phyloP scores from a whole-genome alignment of 306 rosid genomes.

The Quercus ilex region DNA sequence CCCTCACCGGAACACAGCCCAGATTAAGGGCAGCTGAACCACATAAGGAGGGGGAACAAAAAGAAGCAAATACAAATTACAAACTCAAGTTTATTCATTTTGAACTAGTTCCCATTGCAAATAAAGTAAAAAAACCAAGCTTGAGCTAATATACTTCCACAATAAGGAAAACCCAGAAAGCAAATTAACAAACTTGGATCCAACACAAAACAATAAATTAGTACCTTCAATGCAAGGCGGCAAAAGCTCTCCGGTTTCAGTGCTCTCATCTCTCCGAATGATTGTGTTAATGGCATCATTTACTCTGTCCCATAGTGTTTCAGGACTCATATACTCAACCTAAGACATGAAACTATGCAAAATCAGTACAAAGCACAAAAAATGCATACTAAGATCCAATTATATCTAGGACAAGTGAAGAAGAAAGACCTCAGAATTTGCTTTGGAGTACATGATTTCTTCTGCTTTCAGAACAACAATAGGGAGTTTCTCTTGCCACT shows the following conservation, averaged over 20 bases:
- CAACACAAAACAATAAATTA: slow-evolving; percentile 11
- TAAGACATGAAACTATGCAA: slow-evolving; percentile 40
- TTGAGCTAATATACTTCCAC: slow-evolving; percentile 22
- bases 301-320: slow-evolving; percentile 87
- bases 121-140: background rate
- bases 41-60: slow-evolving; percentile 18
- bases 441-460: slow-evolving; percentile 98
- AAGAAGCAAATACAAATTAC: slow-evolving; percentile 30
- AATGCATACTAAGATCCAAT: slow-evolving; percentile 32
- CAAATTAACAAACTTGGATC: slow-evolving; percentile 22
- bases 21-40: slow-evolving; percentile 95
- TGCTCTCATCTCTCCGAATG: slow-evolving; percentile 83
- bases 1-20: slow-evolving; percentile 86
- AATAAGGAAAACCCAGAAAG: slow-evolving; percentile 17
- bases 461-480: slow-evolving; percentile 88
- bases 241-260: slow-evolving; percentile 82
- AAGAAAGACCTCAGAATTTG: slow-evolving; percentile 81
- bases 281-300: slow-evolving; percentile 97
- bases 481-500: slow-evolving; percentile 94
- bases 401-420: slow-evolving; percentile 18
- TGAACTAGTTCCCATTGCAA: slow-evolving; percentile 3
- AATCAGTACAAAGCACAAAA: slow-evolving; percentile 27
- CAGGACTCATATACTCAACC: slow-evolving; percentile 79
- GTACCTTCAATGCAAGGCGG: slow-evolving; percentile 99
- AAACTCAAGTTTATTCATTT: slow-evolving; percentile 27